These are phyloP conservation scores for Sporothrix humicola DNA, from an alignment of 2,329 filamentous ascomycete species.

Conservation along the genomic window DNA sequence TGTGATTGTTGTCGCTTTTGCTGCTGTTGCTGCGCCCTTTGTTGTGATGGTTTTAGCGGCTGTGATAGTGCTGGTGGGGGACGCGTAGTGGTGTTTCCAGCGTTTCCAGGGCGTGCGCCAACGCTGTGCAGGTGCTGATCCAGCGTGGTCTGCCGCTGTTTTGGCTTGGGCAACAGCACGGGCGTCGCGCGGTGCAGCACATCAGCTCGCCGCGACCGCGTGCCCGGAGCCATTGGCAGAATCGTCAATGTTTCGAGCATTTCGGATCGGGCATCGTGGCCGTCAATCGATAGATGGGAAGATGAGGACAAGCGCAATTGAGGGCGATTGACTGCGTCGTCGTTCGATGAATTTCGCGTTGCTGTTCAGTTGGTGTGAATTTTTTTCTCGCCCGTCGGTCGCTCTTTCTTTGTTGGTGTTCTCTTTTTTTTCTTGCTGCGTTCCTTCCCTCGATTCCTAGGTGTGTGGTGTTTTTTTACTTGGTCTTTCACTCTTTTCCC, in stretches of 20 bases:
- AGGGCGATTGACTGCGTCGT: background rate
- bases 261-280: constrained; percentile 33
- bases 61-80: constrained; percentile 28
- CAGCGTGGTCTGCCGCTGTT: constrained; percentile 35
- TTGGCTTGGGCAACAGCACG: constrained; percentile 37
- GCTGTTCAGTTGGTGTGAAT: constrained; percentile 4
- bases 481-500: too few species aligned
- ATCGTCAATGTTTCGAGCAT: constrained; percentile 39
- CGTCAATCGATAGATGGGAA: background rate
- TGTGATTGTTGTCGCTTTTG: constrained; percentile 22
- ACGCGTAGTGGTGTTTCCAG: constrained; percentile 21
- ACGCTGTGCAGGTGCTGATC: constrained; percentile 33
- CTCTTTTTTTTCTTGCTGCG: constrained; percentile 15
- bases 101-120: background rate
- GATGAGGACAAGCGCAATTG: background rate
- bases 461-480: constrained; percentile 24
- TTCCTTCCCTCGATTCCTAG: background rate
- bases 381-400: constrained; percentile 27
- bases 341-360: constrained; percentile 11
- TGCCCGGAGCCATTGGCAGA: constrained; percentile 39
- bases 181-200: constrained; percentile 35
- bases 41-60: constrained; percentile 16
- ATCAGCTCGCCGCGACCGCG: constrained; percentile 39
- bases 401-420: constrained; percentile 22
- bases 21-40: constrained; percentile 21